Percentiles rank a stretch among this genome's conserved stretches.
Evolutionary conservation across 345 rosid species (phyloP).

Genomic region (Pistacia atlantica): DNA sequence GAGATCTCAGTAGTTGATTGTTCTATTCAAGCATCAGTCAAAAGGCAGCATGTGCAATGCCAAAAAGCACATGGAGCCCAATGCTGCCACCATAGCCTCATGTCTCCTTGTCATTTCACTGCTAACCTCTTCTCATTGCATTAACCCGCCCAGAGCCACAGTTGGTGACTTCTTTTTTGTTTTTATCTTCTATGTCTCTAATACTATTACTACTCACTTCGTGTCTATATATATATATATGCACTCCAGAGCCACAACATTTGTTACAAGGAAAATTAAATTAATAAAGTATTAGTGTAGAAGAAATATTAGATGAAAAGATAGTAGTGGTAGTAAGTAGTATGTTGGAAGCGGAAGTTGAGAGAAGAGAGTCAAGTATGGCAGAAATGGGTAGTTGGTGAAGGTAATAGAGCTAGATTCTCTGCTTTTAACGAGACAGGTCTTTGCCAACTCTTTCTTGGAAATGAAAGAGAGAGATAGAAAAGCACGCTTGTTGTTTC

Average conservation of each 20-base stretch:
- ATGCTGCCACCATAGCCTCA: conserved; percentile 32
- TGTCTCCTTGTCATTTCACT: conserved; percentile 38
- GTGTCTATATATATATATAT: too few species aligned
- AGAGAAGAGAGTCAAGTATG: conserved; percentile 22
- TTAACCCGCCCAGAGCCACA: background rate
- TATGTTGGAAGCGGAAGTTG: conserved; percentile 9
- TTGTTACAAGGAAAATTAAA: too few species aligned
- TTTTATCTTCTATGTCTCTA: background rate
- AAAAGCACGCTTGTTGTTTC: conserved; percentile 33
- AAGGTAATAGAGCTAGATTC: conserved; percentile 33
- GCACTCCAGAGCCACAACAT: too few species aligned
- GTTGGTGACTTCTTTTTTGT: conserved; percentile 29
- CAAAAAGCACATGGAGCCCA: conserved; percentile 71
- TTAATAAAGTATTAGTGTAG: too few species aligned
- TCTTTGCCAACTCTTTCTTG: conserved; percentile 58
- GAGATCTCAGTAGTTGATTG: conserved; percentile 25
- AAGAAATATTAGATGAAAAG: background rate
- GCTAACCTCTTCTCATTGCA: conserved; percentile 28
- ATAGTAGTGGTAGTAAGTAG: background rate
- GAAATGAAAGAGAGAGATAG: conserved; percentile 70
- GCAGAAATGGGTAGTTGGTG: conserved; percentile 15
- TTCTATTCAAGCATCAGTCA: conserved; percentile 36
- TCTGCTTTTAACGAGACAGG: conserved; percentile 69
- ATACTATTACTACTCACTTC: background rate
- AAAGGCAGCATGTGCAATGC: conserved; percentile 61